These are phyloP conservation scores for Ustilago vetiveriae DNA, from an alignment of 1,284 basidiomycete genomes.

Conservation along the genomic window DNA sequence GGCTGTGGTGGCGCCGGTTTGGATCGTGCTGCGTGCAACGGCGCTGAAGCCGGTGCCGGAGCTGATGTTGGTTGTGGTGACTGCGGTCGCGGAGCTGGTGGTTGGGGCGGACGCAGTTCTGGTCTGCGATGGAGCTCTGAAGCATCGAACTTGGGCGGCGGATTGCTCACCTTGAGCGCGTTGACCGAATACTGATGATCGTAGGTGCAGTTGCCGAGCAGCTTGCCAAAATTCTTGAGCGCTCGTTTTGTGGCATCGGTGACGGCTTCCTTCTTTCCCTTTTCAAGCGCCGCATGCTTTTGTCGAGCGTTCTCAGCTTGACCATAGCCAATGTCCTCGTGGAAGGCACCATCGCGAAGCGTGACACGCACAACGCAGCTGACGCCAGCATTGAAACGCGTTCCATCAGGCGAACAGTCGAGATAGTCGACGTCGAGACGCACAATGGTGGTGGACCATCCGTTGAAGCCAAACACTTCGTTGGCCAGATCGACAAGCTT, in stretches of 20 bases:
- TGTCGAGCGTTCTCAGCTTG: constrained; percentile 83
- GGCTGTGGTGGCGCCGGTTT: background rate
- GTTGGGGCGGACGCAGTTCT: constrained; percentile 26
- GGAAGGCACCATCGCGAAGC: constrained; percentile 84
- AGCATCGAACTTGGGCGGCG: constrained; percentile 50
- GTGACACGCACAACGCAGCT: constrained; percentile 88
- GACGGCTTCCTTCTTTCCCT: constrained; percentile 98
- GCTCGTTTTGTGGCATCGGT: constrained; percentile 93
- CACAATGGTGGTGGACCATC: constrained; percentile 89
- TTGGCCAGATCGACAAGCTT: constrained; percentile 80
- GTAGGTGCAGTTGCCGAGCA: constrained; percentile 91
- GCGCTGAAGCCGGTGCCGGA: constrained; percentile 5
- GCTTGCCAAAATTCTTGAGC: constrained; percentile 89
- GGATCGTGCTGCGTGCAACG: background rate
- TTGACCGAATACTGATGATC: constrained; percentile 88
- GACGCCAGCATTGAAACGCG: constrained; percentile 78
- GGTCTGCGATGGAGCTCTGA: constrained; percentile 47
- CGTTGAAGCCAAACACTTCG: constrained; percentile 97
- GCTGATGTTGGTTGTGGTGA: background rate
- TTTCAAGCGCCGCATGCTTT: constrained; percentile 88
- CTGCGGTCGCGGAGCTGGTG: constrained; percentile 14
- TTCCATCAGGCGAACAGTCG: constrained; percentile 71
- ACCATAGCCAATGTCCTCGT: constrained; percentile 85
- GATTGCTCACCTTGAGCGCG: constrained; percentile 73
- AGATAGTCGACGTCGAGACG: constrained; percentile 76